Percentiles rank a stretch among this genome's conserved stretches.
Conservation (phyloP, 805 yeast species). For the Debaryomyces hansenii region DNA sequence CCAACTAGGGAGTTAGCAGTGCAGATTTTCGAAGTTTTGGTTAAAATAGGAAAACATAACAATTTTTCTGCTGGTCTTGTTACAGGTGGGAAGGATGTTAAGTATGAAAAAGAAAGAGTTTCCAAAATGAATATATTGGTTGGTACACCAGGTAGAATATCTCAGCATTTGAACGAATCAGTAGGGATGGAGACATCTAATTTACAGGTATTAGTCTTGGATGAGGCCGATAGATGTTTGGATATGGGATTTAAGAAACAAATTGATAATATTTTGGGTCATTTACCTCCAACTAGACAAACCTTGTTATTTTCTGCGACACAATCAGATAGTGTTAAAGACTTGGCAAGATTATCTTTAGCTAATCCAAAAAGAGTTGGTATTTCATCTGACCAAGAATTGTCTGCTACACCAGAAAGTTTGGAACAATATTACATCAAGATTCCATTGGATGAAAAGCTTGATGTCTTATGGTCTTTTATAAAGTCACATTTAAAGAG, state of each 20-base stretch:
- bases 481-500: conserved; percentile 77
- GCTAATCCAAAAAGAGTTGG: conserved; percentile 55
- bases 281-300: conserved; percentile 78
- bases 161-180: conserved; percentile 90
- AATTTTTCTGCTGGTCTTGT: conserved; percentile 86
- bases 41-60: conserved; percentile 75
- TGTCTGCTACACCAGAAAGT: conserved; percentile 77
- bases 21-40: conserved; percentile 84
- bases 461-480: conserved; percentile 84
- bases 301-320: conserved; percentile 87
- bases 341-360: conserved; percentile 77
- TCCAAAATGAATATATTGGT: conserved; percentile 77
- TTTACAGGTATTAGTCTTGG: conserved; percentile 76
- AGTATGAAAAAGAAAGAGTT: conserved; percentile 77
- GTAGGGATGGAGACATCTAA: conserved; percentile 74
- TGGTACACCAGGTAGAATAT: conserved; percentile 88
- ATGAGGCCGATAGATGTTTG: conserved; percentile 89
- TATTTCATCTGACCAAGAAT: conserved; percentile 41
- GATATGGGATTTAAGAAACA: conserved; percentile 92
- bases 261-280: conserved; percentile 74
- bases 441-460: conserved; percentile 73
- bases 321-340: conserved; percentile 78
- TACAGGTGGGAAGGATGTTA: conserved; percentile 90
- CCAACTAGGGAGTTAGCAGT: conserved; percentile 92
- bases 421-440: conserved; percentile 81